These are phyloP conservation scores for Wickerhamomyces silvicola DNA, from an alignment of 805 yeast species.

Conservation along the genomic window DNA sequence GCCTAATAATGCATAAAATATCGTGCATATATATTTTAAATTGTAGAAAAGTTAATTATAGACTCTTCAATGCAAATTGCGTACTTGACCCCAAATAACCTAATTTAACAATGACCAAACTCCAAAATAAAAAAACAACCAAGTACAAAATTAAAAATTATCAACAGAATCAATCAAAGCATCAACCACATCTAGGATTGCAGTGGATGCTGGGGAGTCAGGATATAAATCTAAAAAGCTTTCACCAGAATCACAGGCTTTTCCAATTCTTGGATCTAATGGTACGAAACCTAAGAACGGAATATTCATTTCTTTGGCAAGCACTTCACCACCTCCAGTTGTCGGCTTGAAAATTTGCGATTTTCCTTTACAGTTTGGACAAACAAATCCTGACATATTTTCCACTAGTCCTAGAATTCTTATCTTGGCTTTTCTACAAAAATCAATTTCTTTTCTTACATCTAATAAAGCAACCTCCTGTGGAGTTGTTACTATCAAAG, in stretches of 20 bases:
- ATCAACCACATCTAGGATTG: constrained; percentile 80
- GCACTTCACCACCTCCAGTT: constrained; percentile 89
- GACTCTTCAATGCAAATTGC: too few relatives aligned
- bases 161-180: constrained; percentile 51
- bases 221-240: constrained; percentile 78
- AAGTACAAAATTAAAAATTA: too few relatives aligned
- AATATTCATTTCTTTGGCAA: constrained; percentile 73
- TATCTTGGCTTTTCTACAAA: constrained; percentile 87
- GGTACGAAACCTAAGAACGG: constrained; percentile 91
- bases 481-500: constrained; percentile 91
- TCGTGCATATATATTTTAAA: too few relatives aligned
- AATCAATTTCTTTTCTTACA: constrained; percentile 92
- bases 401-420: constrained; percentile 86
- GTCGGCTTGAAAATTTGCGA: constrained; percentile 89
- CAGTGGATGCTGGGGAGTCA: constrained; percentile 88
- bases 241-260: constrained; percentile 80
- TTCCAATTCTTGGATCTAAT: constrained; percentile 90
- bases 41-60: too few relatives aligned
- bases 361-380: constrained; percentile 89
- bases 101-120: too few relatives aligned
- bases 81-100: too few relatives aligned
- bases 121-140: too few relatives aligned
- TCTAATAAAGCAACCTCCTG: constrained; percentile 95
- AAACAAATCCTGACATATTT: constrained; percentile 97
- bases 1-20: too few relatives aligned